These are phyloP conservation scores for Fusarium praegraminearum DNA, from an alignment of 2,329 filamentous ascomycete species.

Conservation along the genomic window DNA sequence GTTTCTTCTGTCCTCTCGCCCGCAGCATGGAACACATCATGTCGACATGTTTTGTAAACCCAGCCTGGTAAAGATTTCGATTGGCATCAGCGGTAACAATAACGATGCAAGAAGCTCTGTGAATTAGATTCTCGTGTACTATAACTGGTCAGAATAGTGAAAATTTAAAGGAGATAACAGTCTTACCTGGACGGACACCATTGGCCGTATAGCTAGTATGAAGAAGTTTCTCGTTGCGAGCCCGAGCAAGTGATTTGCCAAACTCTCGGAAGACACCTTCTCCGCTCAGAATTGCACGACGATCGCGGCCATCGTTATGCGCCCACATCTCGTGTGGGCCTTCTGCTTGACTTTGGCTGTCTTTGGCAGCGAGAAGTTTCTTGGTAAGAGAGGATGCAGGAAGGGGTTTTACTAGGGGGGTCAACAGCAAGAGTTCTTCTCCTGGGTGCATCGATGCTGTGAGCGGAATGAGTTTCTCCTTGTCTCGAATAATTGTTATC, in stretches of 20 bases:
- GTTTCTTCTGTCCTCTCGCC: conserved; percentile 84
- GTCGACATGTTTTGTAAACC: conserved; percentile 94
- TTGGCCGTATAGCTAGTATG: conserved; percentile 97
- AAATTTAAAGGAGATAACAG: not conserved
- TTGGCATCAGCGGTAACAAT: conserved; percentile 95
- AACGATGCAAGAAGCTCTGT: conserved; percentile 87
- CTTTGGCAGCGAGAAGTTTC: conserved; percentile 69
- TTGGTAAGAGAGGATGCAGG: conserved; percentile 88
- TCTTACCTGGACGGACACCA: conserved; percentile 79
- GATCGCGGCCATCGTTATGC: conserved; percentile 65
- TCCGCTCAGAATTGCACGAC: conserved; percentile 82
- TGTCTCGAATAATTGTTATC: conserved; percentile 92
- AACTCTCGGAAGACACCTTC: conserved; percentile 93
- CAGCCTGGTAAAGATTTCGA: conserved; percentile 90
- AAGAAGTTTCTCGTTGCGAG: conserved; percentile 85
- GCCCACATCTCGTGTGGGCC: conserved; percentile 66
- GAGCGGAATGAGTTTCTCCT: conserved; percentile 84
- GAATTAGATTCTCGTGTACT: conserved; percentile 93
- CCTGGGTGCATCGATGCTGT: conserved; percentile 83
- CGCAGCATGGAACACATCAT: conserved; percentile 93
- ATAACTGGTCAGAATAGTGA: conserved; percentile 7
- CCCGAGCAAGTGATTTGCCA: conserved; percentile 86
- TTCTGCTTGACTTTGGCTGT: conserved; percentile 50
- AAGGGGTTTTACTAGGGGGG: conserved; percentile 90
- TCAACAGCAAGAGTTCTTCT: conserved; percentile 90